Evolutionary conservation across 2,329 filamentous ascomycete genomes (phyloP).

Genomic region (Penicillium palitans): DNA sequence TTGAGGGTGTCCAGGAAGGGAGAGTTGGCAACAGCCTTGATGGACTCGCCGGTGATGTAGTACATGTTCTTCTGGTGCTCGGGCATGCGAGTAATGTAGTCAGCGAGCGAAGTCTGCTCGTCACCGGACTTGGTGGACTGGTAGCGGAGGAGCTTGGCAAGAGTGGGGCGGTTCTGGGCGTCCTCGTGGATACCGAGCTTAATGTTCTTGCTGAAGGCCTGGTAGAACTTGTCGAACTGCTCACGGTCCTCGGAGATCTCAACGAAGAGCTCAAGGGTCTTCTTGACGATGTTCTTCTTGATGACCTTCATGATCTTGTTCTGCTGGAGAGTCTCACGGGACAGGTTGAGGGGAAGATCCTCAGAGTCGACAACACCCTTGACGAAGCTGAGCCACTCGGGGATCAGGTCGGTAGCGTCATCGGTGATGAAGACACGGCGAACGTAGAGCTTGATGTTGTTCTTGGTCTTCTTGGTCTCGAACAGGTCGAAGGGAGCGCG

Average conservation of each 20-base stretch:
- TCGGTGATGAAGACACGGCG: conserved; percentile 99
- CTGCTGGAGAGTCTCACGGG: conserved; percentile 99
- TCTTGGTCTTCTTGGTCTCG: conserved; percentile 99
- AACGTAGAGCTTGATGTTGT: conserved; percentile 99
- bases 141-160: conserved; percentile 99
- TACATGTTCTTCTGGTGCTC: conserved; percentile 99
- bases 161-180: conserved; percentile 86
- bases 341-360: conserved; percentile 98
- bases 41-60: conserved; percentile 99
- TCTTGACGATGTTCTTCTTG: conserved; percentile 99
- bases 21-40: conserved; percentile 97
- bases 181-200: conserved; percentile 99
- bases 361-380: conserved; percentile 99
- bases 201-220: conserved; percentile 99
- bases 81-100: conserved; percentile 99
- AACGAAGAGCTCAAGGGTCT: conserved; percentile 98
- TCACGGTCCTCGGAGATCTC: conserved; percentile 99
- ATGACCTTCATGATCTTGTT: conserved; percentile 99
- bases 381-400: conserved; percentile 98
- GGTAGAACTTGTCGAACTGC: conserved; percentile 99
- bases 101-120: conserved; percentile 87
- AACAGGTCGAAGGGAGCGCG: conserved; percentile 99
- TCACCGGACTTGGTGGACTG: conserved; percentile 98
- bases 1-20: conserved; percentile 98
- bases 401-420: conserved; percentile 97